Evolutionary conservation across 1,284 basidiomycete species (phyloP).

Genomic region (Lentinula novae-zelandiae): DNA sequence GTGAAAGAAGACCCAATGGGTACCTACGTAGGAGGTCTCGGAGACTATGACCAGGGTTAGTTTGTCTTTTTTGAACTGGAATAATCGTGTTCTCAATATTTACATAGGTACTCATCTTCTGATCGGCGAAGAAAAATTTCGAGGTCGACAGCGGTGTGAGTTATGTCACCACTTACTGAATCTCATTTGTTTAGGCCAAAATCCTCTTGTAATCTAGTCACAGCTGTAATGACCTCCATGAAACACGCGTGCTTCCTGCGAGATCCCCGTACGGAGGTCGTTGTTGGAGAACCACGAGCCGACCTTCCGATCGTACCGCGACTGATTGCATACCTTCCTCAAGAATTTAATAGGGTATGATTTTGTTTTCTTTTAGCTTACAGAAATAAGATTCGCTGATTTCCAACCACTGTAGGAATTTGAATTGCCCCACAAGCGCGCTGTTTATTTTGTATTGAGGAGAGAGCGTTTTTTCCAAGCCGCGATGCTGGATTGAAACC

Average conservation of each 20-base stretch:
- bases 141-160: conserved; percentile 17
- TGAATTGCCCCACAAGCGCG: conserved; percentile 18
- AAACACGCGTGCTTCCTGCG: conserved; percentile 18
- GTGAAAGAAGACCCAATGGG: conserved; percentile 19
- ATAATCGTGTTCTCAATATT: neutral
- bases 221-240: conserved; percentile 19
- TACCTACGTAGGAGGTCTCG: conserved; percentile 18
- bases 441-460: conserved; percentile 16
- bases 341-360: conserved; percentile 19
- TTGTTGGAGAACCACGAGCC: conserved; percentile 17
- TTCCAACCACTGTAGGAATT: conserved; percentile 14
- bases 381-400: too few relatives aligned
- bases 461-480: conserved; percentile 20
- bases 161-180: neutral
- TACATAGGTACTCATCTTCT: conserved; percentile 16
- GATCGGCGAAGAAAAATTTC: conserved; percentile 19
- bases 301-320: conserved; percentile 16
- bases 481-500: conserved; percentile 14
- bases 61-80: neutral
- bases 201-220: conserved; percentile 7
- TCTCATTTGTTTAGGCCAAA: neutral
- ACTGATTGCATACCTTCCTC: conserved; percentile 16
- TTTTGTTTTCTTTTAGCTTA: neutral
- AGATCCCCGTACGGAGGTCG: conserved; percentile 18
- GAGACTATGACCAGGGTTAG: conserved; percentile 18